These are phyloP conservation scores for Trypanosoma cruzi DNA, from an alignment of 208 protist genomes.

Conservation along the genomic window DNA sequence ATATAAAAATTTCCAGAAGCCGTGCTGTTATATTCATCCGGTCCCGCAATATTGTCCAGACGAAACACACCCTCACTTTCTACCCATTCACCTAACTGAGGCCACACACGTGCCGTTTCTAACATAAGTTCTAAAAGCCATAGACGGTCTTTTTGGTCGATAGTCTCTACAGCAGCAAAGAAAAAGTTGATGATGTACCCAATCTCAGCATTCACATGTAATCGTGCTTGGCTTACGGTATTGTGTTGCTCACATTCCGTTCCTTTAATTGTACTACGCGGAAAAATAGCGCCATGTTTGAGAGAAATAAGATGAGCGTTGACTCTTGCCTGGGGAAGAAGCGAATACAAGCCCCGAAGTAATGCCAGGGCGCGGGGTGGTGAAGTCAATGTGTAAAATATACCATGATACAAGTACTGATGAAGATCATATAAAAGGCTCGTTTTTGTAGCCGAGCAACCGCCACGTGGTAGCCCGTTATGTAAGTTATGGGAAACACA, in stretches of 20 bases:
- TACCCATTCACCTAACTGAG: conserved; percentile 82
- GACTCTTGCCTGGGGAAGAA: conserved; percentile 71
- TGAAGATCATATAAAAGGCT: conserved; percentile 75
- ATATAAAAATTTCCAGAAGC: conserved; percentile 90
- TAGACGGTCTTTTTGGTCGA: conserved; percentile 56
- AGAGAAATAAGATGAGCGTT: conserved; percentile 74
- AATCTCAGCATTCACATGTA: conserved; percentile 87
- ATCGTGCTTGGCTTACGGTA: conserved; percentile 60
- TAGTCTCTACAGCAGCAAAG: conserved; percentile 52
- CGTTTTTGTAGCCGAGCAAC: conserved; percentile 61
- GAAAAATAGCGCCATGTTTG: conserved; percentile 75
- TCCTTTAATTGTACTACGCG: conserved; percentile 76
- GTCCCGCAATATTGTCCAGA: conserved; percentile 83
- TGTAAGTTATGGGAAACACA: conserved; percentile 68
- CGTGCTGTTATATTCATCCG: conserved; percentile 85
- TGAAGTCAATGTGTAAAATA: conserved; percentile 84
- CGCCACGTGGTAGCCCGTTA: conserved; percentile 64
- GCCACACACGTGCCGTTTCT: conserved; percentile 88
- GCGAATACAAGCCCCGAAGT: conserved; percentile 66
- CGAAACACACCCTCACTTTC: conserved; percentile 75
- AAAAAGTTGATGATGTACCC: conserved; percentile 79
- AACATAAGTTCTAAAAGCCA: conserved; percentile 85
- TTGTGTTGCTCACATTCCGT: conserved; percentile 45
- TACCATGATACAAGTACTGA: conserved; percentile 84
- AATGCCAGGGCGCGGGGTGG: conserved; percentile 59